These are phyloP conservation scores for Raffaelea ambrosiae DNA, from an alignment of 2,329 filamentous ascomycete species.

Conservation along the genomic window DNA sequence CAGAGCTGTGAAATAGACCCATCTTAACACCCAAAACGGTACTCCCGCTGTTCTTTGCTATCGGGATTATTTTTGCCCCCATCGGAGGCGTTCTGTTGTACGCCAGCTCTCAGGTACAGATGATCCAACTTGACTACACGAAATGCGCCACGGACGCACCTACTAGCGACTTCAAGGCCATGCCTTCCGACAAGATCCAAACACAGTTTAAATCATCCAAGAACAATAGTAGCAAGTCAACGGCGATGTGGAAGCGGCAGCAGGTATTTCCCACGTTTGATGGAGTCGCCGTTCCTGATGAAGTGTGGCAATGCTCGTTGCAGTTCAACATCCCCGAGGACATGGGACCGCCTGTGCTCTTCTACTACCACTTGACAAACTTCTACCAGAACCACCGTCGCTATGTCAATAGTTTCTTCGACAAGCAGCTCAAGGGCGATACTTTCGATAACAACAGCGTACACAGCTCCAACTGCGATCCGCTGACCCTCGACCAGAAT, in stretches of 20 bases:
- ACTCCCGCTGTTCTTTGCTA: conserved; percentile 79
- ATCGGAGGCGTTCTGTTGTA: conserved; percentile 82
- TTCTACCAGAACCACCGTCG: conserved; percentile 98
- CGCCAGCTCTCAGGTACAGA: conserved; percentile 80
- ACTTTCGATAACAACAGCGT: conserved; percentile 54
- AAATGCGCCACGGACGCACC: conserved; percentile 56
- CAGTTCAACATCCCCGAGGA: conserved; percentile 71
- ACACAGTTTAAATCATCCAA: conserved; percentile 62
- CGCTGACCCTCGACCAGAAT: conserved; percentile 47
- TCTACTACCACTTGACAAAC: conserved; percentile 94
- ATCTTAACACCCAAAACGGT: conserved; percentile 94
- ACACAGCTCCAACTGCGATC: conserved; percentile 62
- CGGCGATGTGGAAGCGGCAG: conserved; percentile 31
- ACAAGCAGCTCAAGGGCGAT: conserved; percentile 69
- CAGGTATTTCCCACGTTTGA: conserved; percentile 31
- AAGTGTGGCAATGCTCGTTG: conserved; percentile 53
- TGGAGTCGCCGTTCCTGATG: conserved; percentile 26
- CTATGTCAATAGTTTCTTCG: conserved; percentile 85
- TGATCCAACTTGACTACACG: conserved; percentile 86
- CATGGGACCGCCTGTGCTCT: conserved; percentile 72
- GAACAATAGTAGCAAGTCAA: conserved; percentile 22
- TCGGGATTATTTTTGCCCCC: conserved; percentile 87
- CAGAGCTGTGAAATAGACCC: conserved; percentile 47
- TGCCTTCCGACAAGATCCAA: conserved; percentile 50
- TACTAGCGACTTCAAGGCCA: conserved; percentile 29